Conservation (phyloP, 1,284 basidiomycete genomes). For the Singerocomus inundabilis region DNA sequence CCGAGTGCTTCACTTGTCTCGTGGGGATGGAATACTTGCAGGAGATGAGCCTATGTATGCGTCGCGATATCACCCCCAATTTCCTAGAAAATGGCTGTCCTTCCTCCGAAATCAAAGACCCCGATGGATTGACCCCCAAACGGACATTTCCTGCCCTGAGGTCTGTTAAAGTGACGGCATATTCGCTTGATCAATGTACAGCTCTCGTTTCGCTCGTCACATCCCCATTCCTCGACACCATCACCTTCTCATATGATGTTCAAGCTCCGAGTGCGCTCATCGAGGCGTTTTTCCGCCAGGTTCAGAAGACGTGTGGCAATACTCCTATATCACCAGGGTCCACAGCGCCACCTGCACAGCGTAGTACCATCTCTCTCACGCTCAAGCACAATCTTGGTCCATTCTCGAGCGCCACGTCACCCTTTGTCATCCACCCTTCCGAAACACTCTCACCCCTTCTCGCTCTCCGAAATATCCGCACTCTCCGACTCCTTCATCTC, state of each 20-base stretch:
- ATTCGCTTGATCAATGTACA: conserved; percentile 30
- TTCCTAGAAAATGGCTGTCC: too few species aligned
- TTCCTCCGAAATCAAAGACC: not conserved
- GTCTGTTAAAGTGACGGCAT: conserved; percentile 22
- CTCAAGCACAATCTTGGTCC: too few species aligned
- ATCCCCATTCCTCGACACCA: conserved; percentile 20
- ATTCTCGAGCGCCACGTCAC: not conserved
- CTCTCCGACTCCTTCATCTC: conserved; percentile 25
- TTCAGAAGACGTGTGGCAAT: conserved; percentile 17
- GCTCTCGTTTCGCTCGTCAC: conserved; percentile 25
- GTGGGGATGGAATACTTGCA: conserved; percentile 21
- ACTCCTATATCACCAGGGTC: not conserved
- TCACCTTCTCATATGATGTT: conserved; percentile 30
- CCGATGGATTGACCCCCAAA: not conserved
- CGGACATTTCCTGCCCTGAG: conserved; percentile 23
- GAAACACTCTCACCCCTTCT: conserved; percentile 25
- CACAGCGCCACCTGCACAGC: not conserved
- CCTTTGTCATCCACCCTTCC: conserved; percentile 27
- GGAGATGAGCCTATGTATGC: conserved; percentile 24
- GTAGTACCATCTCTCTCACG: too few species aligned
- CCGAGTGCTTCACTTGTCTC: conserved; percentile 16
- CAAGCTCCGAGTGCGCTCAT: conserved; percentile 25
- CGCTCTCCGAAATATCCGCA: conserved; percentile 18
- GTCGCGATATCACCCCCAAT: conserved; percentile 5
- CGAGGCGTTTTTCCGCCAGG: conserved; percentile 26